Conservation (phyloP, 805 yeast species). For the Candida nemodendra region DNA sequence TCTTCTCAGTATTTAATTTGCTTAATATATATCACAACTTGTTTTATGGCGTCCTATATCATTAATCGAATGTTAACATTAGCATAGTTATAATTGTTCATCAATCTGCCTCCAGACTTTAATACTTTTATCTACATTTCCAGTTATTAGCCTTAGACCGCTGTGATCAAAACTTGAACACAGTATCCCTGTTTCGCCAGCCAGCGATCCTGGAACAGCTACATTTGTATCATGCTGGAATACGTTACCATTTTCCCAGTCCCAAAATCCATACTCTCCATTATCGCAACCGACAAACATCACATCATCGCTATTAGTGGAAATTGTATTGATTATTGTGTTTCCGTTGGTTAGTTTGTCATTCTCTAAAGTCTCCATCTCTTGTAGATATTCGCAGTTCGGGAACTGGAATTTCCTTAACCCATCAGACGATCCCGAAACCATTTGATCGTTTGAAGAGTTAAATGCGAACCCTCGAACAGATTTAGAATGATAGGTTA, state of each 20-base stretch:
- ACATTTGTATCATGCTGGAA: constrained; percentile 54
- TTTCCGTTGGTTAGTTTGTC: constrained; percentile 35
- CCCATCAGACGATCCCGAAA: constrained; percentile 79
- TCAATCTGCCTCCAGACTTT: constrained; percentile 64
- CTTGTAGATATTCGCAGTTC: constrained; percentile 59
- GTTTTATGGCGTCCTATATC: too few species aligned
- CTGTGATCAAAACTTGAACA: constrained; percentile 74
- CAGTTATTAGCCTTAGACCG: constrained; percentile 78
- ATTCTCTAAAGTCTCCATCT: constrained; percentile 46
- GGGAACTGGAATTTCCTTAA: constrained; percentile 84
- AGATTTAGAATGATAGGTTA: constrained; percentile 84
- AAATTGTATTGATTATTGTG: constrained; percentile 63
- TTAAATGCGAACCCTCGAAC: constrained; percentile 72
- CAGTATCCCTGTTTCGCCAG: constrained; percentile 65
- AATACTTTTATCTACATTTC: constrained; percentile 87
- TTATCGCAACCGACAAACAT: constrained; percentile 82
- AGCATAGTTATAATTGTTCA: constrained; percentile 14
- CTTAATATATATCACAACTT: too few species aligned
- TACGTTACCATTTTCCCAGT: constrained; percentile 68
- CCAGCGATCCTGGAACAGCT: constrained; percentile 68
- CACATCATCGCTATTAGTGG: constrained; percentile 58
- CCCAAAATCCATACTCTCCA: constrained; percentile 75
- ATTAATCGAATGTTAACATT: not conserved
- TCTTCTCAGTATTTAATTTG: not conserved
- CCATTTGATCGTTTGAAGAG: constrained; percentile 69